Evolutionary conservation across 495 filamentous ascomycete species (phyloP).

Genomic region (Talaromyces trachyspermus): DNA sequence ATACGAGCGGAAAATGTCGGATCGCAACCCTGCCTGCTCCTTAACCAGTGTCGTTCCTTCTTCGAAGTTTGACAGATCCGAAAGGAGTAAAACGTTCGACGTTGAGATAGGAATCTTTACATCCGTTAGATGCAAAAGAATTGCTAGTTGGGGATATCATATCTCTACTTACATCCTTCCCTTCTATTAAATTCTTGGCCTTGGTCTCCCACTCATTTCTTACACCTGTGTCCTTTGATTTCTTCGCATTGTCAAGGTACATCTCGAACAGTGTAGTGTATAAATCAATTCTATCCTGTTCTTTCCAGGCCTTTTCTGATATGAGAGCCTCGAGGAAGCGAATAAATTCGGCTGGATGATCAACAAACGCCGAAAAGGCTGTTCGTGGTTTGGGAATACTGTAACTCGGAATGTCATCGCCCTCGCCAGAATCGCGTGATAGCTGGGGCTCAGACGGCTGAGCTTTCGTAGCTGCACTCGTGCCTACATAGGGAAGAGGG

Average conservation of each 20-base stretch:
- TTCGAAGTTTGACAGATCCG: constrained; percentile 81
- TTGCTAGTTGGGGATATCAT: neutral
- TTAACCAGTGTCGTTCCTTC: constrained; percentile 89
- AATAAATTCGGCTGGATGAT: constrained; percentile 85
- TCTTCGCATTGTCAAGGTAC: constrained; percentile 82
- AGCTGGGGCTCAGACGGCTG: constrained; percentile 21
- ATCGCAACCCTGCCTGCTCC: constrained; percentile 83
- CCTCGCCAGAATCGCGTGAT: constrained; percentile 18
- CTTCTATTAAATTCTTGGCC: constrained; percentile 75
- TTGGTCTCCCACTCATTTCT: constrained; percentile 81
- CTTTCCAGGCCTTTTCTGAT: constrained; percentile 54
- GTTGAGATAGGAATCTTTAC: constrained; percentile 76
- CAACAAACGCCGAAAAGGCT: constrained; percentile 94
- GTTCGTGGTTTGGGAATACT: constrained; percentile 69
- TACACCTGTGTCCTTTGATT: constrained; percentile 57
- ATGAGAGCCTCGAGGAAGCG: constrained; percentile 82
- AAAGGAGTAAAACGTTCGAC: constrained; percentile 87
- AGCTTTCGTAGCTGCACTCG: constrained; percentile 39
- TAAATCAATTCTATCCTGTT: constrained; percentile 72
- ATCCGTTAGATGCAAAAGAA: constrained; percentile 13
- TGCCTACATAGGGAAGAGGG: constrained; percentile 80
- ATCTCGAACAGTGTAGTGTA: constrained; percentile 97
- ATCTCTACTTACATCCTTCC: constrained; percentile 48
- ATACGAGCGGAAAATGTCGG: constrained; percentile 96
- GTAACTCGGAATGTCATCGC: constrained; percentile 24